Conservation (phyloP, 768 basidiomycete species). For the Lactarius hatsudake region DNA sequence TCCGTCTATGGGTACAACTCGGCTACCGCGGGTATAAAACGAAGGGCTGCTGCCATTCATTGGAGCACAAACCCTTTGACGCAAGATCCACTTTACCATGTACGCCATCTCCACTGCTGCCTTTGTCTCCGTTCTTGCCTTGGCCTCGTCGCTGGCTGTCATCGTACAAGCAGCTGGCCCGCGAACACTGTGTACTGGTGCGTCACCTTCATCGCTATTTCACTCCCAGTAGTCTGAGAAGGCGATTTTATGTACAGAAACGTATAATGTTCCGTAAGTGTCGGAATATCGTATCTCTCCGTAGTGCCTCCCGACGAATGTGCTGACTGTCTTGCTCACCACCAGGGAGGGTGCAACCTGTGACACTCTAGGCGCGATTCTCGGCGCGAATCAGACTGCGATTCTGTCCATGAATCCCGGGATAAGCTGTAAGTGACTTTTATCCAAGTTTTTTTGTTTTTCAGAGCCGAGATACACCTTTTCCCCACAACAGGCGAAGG, state of each 20-base stretch:
- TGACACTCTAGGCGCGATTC: not conserved
- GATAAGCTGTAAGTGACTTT: not conserved
- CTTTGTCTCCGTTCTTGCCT: conserved; percentile 7
- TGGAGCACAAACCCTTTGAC: not conserved
- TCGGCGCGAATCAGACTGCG: not conserved
- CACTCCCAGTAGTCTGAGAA: not conserved
- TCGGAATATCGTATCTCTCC: not conserved
- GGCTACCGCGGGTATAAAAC: not conserved
- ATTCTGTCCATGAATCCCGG: conserved; percentile 14
- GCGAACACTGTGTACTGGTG: conserved; percentile 5
- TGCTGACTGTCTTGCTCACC: not conserved
- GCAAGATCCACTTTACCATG: not conserved
- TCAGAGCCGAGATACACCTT: not conserved
- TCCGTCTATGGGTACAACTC: not conserved
- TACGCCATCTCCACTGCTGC: not conserved
- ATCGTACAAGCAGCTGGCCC: conserved; percentile 15
- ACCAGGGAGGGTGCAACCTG: conserved; percentile 5
- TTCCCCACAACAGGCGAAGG: not conserved
- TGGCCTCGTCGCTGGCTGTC: not conserved
- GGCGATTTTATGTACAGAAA: not conserved
- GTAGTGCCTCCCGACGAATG: not conserved
- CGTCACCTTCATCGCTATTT: not conserved
- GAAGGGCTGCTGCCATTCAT: not conserved
- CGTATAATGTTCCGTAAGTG: not conserved
- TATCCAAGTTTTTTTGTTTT: not conserved